Evolutionary conservation across 176 grass and related monocot genomes (phyloP), one percentile per base, ranked within the genome.

Genomic region (Poa annua): DNA sequence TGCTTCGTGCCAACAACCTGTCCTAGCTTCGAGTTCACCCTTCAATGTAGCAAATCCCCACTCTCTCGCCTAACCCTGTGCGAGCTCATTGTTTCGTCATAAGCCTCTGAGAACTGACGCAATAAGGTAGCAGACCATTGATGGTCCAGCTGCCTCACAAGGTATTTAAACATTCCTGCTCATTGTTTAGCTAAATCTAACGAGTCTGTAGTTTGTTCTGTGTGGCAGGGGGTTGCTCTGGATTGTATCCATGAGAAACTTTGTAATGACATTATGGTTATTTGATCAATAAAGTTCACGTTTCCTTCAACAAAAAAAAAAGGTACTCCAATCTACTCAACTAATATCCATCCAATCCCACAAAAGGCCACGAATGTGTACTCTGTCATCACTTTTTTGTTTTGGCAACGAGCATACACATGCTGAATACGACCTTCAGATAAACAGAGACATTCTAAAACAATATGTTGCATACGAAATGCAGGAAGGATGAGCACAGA

Each of bases 31-130:
- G 34, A 80, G 81, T 4, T 76, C 42, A 82, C 60, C 82, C 82
- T 85, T 81, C 77, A 85, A 85, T 77, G 17, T 89, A 83, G 87
- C 78, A n/a, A n/a, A n/a, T n/a, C 57, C 10, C 11, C 21, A 8
- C n/a, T 59, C 55, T 59, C n/a, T 59, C 55, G 55, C 24, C 9
- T 16, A 12, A 25, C 59, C 10, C 59, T 29, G 11, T 7, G 3
- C 21, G 22, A 48, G 11, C 12, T 48, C 45, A 48, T 48, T 48
- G 45, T 48, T 48, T 48, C 45, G 12, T 13, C 45, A 48, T 48
- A 48, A 48, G 4, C 11, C 44, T 45, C 10, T 12, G 44, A 45
- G 44, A 45, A 45, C 44, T 45, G 44, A 45, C 11, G 12, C 44
- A 45, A 45, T 45, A 45, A 45, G 44, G 44, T 45, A 11, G 44